Evolutionary conservation across 75 land plant genomes (phyloP).

Genomic region (Pinus taeda): DNA sequence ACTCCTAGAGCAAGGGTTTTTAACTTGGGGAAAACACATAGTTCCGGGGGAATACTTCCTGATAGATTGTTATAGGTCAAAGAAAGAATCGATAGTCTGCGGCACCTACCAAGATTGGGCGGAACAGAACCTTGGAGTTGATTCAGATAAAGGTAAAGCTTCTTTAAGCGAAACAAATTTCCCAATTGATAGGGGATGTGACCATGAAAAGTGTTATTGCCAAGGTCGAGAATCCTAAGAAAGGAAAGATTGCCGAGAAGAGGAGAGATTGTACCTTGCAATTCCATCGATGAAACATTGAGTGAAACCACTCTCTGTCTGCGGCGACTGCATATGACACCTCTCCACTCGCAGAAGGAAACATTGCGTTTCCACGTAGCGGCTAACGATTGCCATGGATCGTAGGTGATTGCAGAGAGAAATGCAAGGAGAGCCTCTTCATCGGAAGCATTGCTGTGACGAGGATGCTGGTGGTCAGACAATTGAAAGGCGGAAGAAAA

Average conservation of each 20-base stretch:
- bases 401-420: neutral
- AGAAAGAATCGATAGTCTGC: too few species aligned
- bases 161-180: too few species aligned
- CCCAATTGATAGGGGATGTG: too few species aligned
- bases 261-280: conserved; percentile 17
- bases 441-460: neutral
- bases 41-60: too few species aligned
- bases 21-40: too few species aligned
- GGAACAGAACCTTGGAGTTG: too few species aligned
- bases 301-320: conserved; percentile 5
- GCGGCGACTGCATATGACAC: neutral
- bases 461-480: neutral
- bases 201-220: too few species aligned
- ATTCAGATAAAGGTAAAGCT: too few species aligned
- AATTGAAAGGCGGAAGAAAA: too few species aligned
- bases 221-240: neutral
- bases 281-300: conserved; percentile 2
- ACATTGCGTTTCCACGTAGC: neutral
- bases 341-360: neutral
- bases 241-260: neutral
- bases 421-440: neutral
- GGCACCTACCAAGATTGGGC: too few species aligned
- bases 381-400: neutral
- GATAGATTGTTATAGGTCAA: too few species aligned
- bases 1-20: too few species aligned